Percentiles rank a stretch among this genome's conserved stretches.
Evolutionary conservation across 148 eudicot genomes (phyloP).

Genomic region (Vaccinium darrowii): DNA sequence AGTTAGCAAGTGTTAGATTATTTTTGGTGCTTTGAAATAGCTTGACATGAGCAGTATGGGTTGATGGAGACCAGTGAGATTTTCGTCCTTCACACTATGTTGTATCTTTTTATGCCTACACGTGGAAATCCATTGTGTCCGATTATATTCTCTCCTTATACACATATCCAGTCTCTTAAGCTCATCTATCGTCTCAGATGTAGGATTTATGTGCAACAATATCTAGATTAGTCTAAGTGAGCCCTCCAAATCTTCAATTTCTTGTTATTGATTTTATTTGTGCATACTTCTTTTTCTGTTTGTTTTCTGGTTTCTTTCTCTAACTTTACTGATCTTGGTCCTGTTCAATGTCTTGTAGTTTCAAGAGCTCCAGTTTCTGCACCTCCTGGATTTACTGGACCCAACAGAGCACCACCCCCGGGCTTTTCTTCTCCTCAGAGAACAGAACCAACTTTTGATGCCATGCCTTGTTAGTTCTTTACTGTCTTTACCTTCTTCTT

Average conservation of each 20-base stretch:
- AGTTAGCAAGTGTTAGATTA: neutral
- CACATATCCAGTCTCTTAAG: neutral
- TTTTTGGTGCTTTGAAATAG: neutral
- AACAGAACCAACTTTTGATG: conserved; percentile 47
- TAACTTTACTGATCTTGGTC: neutral
- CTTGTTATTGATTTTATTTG: neutral
- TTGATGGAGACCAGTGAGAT: neutral
- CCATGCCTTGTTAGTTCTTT: conserved; percentile 59
- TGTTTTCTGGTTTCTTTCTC: neutral
- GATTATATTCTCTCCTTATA: neutral
- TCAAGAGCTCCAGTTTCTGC: conserved; percentile 79
- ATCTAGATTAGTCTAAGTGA: neutral
- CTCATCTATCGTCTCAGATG: neutral
- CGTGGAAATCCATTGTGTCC: neutral
- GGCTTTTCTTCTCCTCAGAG: conserved; percentile 77
- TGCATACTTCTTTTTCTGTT: neutral
- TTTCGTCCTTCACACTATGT: neutral
- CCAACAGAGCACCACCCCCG: conserved; percentile 82
- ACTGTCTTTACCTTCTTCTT: neutral
- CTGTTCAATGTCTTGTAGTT: conserved; percentile 32
- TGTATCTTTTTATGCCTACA: neutral
- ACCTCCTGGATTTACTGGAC: conserved; percentile 89
- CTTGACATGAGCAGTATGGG: neutral
- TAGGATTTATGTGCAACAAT: neutral
- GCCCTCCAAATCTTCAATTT: neutral